Conservation (phyloP, 768 basidiomycete species). For the Polyporus arcularius region DNA sequence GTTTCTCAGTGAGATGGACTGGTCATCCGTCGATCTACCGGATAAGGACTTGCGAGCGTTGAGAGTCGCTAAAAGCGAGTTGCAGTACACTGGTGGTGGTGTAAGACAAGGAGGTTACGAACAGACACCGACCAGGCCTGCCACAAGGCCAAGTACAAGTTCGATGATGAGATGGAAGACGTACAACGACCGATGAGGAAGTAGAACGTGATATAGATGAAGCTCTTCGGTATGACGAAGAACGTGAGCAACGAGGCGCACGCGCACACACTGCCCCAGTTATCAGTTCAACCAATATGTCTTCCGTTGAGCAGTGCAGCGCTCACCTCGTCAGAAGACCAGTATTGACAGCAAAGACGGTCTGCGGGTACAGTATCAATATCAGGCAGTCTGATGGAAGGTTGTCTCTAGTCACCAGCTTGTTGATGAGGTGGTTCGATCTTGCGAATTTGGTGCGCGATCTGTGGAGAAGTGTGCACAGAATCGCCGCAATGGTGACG, state of each 20-base stretch:
- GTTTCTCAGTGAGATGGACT: too few relatives aligned
- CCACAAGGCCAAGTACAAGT: too few relatives aligned
- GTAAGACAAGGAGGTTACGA: background rate
- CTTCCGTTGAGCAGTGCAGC: background rate
- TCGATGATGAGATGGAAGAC: constrained; percentile 6
- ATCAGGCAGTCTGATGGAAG: background rate
- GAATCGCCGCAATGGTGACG: constrained; percentile 48
- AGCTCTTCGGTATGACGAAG: constrained; percentile 46
- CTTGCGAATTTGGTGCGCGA: constrained; percentile 54
- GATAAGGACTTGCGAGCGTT: constrained; percentile 39
- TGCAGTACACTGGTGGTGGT: constrained; percentile 46
- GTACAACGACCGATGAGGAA: constrained; percentile 54
- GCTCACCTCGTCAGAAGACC: constrained; percentile 43
- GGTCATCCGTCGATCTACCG: too few relatives aligned
- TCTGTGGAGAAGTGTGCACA: constrained; percentile 50
- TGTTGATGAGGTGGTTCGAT: constrained; percentile 48
- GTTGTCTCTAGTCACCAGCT: constrained; percentile 13
- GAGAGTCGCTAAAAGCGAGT: constrained; percentile 54
- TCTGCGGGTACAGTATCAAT: constrained; percentile 23
- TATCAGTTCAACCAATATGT: background rate
- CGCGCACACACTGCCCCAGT: constrained; percentile 35
- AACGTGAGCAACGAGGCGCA: constrained; percentile 47
- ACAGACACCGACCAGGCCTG: too few relatives aligned
- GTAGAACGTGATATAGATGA: constrained; percentile 61
- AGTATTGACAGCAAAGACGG: constrained; percentile 43